phyloP scores from a whole-genome alignment of 2,329 filamentous ascomycete species.

The Pleomassaria siparia region DNA sequence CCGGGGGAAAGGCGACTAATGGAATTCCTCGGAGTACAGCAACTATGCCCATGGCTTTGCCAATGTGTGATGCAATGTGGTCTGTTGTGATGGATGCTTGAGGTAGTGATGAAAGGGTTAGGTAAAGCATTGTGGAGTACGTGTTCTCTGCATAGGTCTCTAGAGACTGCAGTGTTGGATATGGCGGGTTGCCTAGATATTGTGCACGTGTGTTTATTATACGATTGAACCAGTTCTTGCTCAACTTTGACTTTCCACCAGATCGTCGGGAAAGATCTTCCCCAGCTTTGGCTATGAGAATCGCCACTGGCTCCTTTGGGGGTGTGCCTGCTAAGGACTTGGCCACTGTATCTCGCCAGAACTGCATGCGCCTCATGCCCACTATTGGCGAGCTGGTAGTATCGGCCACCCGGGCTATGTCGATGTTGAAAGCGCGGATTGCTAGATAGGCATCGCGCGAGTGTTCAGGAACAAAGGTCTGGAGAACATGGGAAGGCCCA shows the following conservation, averaged over 20 bases:
- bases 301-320: conserved; percentile 87
- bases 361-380: conserved; percentile 86
- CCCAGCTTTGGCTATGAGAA: conserved; percentile 75
- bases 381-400: conserved; percentile 85
- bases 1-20: conserved; percentile 76
- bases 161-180: conserved; percentile 68
- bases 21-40: conserved; percentile 86
- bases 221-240: conserved; percentile 61
- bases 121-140: conserved; percentile 88
- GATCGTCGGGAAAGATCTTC: conserved; percentile 55
- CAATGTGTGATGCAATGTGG: conserved; percentile 91
- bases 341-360: conserved; percentile 86
- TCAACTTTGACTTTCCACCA: conserved; percentile 52
- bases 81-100: conserved; percentile 82
- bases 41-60: conserved; percentile 87
- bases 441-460: conserved; percentile 84
- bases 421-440: conserved; percentile 88
- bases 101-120: conserved; percentile 77
- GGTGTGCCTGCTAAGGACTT: conserved; percentile 76
- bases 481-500: conserved; percentile 81
- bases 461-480: conserved; percentile 76
- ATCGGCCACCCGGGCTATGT: conserved; percentile 87
- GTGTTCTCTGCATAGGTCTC: conserved; percentile 94
- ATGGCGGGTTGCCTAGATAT: conserved; percentile 81
- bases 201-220: conserved; percentile 81